Evolutionary conservation across 75 land plant genomes (phyloP), one percentile per base, ranked within the genome.

Genomic region (Pinus taeda): DNA sequence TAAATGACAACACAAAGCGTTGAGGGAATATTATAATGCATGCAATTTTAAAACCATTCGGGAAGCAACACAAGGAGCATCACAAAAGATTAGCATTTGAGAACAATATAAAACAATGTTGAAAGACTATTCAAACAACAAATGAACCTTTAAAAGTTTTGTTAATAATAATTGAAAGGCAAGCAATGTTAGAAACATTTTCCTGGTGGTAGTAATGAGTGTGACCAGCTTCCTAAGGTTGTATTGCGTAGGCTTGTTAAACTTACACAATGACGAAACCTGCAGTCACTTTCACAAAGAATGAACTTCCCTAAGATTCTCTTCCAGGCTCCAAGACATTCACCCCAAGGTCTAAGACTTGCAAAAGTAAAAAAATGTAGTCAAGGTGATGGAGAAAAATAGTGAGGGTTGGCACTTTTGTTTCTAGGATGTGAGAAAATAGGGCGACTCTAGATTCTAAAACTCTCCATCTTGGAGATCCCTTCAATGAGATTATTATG

Each of bases 401-500:
- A 58, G 29, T 89, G 29, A 88, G 93, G 0, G 88, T 90, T 0
- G 98, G 98, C 9, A 93, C 81, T 33, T 95, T 95, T 79, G 98
- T 93, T 26, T 95, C 98, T 15, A 82, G 93, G 74, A 95, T 95
- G 98, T 83, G 88, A 67, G 95, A 93, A 78, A 76, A 80, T 5
- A 89, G 26, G 26, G 26, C 0, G 26, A 26, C 26, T 26, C 26
- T 26, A 26, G 26, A 26, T 26, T 26, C 26, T 26, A 26, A 26
- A 26, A 26, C 26, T 26, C 26, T 26, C 86, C 26, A 95, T 58
- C 82, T 93, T 1, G 98, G 98, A 1, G 98, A 93, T 8, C 98
- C 98, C 56, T 95, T 95, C 83, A 89, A 62, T 73, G 98, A 95
- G 86, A 87, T 76, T 77, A 97, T 95, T 57, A 90, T 95, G 15